Base-by-base conservation (phyloP, 2,329 filamentous ascomycete genomes). In the Xylariaceae sp. region DNA sequence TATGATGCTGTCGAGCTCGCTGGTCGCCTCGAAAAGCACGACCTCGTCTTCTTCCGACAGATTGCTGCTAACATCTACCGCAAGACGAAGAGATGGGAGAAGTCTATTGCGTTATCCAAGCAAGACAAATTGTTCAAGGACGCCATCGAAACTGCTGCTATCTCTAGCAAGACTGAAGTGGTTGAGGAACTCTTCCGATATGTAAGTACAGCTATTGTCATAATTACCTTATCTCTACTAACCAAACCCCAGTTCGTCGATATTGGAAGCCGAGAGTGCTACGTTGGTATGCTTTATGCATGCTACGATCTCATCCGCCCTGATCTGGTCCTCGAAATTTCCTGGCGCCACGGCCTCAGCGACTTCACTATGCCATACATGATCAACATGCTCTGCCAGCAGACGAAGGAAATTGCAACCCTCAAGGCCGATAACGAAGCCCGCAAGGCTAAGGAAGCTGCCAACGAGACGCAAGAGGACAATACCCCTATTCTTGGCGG, bases 301-400 rank as follows among this genome's bases (percentile, higher is more conserved):
- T 98, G 93, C 77, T 95, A 98, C 70, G 93, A 97, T 48, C 85
- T 98, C 51, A 91, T 98, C 58, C 88, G 89, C 16, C 86, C 94
- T 3, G 90, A 97, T 63, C 76, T 94, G 42, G 86, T 98, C 48
- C 81, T 98, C 68, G 93, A 98, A 73, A 80, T 98, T 47, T 97
- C 93, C 48, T 98, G 93, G 93, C 92, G 93, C 59, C 79, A 95
- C 65, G 89, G 90, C 49, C 85, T 98, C 32, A 83, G 85, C 60
- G 93, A 98, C 73, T 98, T 95, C 72, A 95, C 91, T 38, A 98
- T 98, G 94, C 93, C 93, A 16, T 98, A 95, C 77, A 94, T 98
- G 89, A 97, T 98, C 80, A 98, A 97, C 74, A 86, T 94, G 74
- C 77, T 98, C 53, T 82, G 85, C 57, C 90, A 95, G 69, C 91